These are phyloP conservation scores for Mycotypha africana DNA, from an alignment of 371 early-diverging fungal genomes.

Conservation along the genomic window DNA sequence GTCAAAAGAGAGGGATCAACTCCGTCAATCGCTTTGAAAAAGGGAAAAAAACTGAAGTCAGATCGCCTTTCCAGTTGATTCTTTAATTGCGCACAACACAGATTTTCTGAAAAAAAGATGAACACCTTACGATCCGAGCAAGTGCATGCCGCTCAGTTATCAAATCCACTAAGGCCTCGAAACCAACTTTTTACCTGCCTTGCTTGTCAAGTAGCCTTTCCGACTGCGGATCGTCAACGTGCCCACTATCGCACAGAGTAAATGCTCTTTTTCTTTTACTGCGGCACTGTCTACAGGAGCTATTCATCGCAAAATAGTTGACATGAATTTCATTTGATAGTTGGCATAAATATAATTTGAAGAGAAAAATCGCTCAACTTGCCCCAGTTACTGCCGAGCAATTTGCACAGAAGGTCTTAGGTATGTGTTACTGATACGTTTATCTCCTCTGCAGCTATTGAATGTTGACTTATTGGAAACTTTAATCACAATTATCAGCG, in stretches of 20 bases:
- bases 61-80: too few relatives aligned
- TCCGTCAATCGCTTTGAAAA: too few relatives aligned
- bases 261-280: not conserved
- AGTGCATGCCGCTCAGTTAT: constrained; percentile 1
- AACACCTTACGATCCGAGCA: too few relatives aligned
- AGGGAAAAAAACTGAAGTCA: too few relatives aligned
- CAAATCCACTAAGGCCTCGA: constrained; percentile 21
- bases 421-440: too few relatives aligned
- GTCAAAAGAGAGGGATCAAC: too few relatives aligned
- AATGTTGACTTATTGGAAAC: not conserved
- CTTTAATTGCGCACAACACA: too few relatives aligned
- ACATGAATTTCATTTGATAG: constrained; percentile 10
- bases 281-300: not conserved
- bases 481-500: constrained; percentile 16
- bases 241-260: constrained; percentile 80
- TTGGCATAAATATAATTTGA: constrained; percentile 90
- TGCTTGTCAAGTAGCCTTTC: constrained; percentile 83
- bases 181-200: constrained; percentile 57
- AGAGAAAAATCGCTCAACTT: constrained; percentile 78
- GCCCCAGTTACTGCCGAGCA: constrained; percentile 68
- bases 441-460: too few relatives aligned
- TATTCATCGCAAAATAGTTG: not conserved
- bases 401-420: constrained; percentile 64
- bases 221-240: constrained; percentile 75
- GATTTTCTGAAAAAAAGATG: too few relatives aligned